Base-by-base conservation (phyloP, 2,329 filamentous ascomycete genomes). In the Phoma sp. region DNA sequence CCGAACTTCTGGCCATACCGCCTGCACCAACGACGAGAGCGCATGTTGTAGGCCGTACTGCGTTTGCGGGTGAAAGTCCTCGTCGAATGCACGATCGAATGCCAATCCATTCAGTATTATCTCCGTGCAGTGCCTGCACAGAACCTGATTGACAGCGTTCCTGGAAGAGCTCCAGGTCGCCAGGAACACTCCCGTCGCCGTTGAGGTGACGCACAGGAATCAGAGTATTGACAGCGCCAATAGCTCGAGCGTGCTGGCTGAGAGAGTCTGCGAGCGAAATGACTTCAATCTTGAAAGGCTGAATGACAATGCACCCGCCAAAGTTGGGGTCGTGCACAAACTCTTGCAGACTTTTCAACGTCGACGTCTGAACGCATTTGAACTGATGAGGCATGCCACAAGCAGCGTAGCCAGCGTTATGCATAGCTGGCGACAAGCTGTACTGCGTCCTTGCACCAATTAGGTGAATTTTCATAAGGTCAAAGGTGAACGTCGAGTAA, bases 61-160 rank as follows among this genome's bases (percentile, higher is more conserved):
- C 81, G 56, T 86, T 86, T 3, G 88, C 87, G 0, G 90, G 90
- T 0, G 89, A 92, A 2, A 92, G 78, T 2, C 89, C 89, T 26
- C 88, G 81, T 5, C 87, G 83, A 34, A 93, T 84, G 66, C 88
- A 92, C 3, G 87, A 88, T 47, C 87, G 80, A 34, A 93, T 90
- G 5, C 90, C 90, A 28, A 92, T 88, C 87, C 90, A 93, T 70
- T 93, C 90, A 0, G 89, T 92, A 55, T 93, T 93, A 53, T 92
- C 89, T 1, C 89, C 90, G 58, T 91, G 90, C 0, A 92, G 78
- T 0, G 87, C 88, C 57, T 84, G 83, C 6, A 91, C 84, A 0
- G 86, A 83, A 0, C 89, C 89, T 1, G 86, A 81, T 36, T 85
- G 81, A 57, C 87, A 87, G 53, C 87, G 81, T 37, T 86, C 81